Base-by-base conservation (phyloP, 2,329 filamentous ascomycete genomes). In the Colletotrichum eleusines region DNA sequence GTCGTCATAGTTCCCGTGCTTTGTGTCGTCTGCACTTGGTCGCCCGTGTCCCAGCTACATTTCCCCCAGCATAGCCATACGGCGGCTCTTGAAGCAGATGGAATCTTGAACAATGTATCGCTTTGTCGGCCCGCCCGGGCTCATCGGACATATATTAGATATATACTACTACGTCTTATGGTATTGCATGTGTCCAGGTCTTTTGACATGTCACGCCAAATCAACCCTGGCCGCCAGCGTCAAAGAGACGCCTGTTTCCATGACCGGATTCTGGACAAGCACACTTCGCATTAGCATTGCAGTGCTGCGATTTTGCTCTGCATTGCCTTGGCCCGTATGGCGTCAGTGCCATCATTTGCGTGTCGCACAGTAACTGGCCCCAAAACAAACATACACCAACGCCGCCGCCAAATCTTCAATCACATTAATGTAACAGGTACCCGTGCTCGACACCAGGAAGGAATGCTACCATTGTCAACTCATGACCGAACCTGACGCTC, bases 401-500 rank as follows among this genome's bases (percentile, higher is more conserved):
- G 38, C 61, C 50, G 48, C 50, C 26, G 31, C 53, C 53, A 1
- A 14, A 20, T 35, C 8, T 23, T 20, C 40, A 42, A 55, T 26
- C 61, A 35, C 28, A 63, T 54, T 46, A 46, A n/a, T 55, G 28
- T 26, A 55, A 23, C n/a, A 46, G 40, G 8, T n/a, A 54, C 35
- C 2, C 23, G 8, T 26, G 9, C 26, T 20, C 11, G 28, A 5
- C 16, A 26, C 14, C 20, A 53, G 33, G 2, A 42, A 38, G 16
- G 1, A 16, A 11, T 16, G 12, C 16, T 2, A n/a, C 5, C 16
- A 23, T 31, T 53, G 5, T n/a, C 8, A 16, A 14, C 18, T 68
- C 46, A 68, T 44, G 51, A 59, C 16, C 23, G 44, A 11, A 23
- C 33, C 28, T 66, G 38, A n/a, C 61, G 66, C 20, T 55, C 61